These are phyloP conservation scores for Meredithiella fracta DNA, from an alignment of 2,329 filamentous ascomycete genomes.

Conservation along the genomic window DNA sequence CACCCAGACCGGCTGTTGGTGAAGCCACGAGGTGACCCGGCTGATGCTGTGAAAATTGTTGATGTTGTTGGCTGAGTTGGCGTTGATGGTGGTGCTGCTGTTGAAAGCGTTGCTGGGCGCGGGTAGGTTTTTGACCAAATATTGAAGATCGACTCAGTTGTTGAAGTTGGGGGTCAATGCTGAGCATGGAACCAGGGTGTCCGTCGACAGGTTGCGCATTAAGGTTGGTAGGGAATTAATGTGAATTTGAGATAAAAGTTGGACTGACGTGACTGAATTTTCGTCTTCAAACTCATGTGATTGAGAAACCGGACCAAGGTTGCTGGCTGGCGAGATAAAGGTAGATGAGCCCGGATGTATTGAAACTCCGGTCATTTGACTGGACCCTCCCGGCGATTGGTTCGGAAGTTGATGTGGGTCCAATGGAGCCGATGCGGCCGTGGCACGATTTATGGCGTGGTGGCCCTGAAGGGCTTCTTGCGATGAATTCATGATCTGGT, in stretches of 20 bases:
- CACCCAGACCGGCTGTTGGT: slow-evolving; percentile 8
- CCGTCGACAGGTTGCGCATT: slow-evolving; percentile 2
- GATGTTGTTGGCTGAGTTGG: slow-evolving; percentile 1
- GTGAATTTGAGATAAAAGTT: slow-evolving; percentile 9
- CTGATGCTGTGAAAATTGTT: slow-evolving; percentile 1
- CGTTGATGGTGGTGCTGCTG: slow-evolving; percentile 2
- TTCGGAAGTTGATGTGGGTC: slow-evolving; percentile 2
- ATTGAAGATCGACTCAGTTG: not conserved
- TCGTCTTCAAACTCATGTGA: not conserved
- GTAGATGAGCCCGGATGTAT: not conserved
- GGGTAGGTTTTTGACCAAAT: not conserved
- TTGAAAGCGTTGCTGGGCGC: not conserved
- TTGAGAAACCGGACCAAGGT: not conserved
- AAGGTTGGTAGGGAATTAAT: slow-evolving; percentile 6
- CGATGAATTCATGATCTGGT: slow-evolving; percentile 12
- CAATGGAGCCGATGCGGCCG: slow-evolving; percentile 11
- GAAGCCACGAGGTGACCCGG: slow-evolving; percentile 3
- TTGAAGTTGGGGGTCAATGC: not conserved
- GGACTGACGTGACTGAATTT: not conserved
- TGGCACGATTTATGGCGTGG: slow-evolving; percentile 13
- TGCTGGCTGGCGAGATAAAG: not conserved
- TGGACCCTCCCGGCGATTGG: slow-evolving; percentile 7
- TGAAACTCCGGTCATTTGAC: not conserved
- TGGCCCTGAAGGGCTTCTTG: slow-evolving; percentile 9
- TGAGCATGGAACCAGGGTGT: not conserved